These are phyloP conservation scores for Neurospora tetraspora DNA, from an alignment of 495 filamentous ascomycete species.

Conservation along the genomic window DNA sequence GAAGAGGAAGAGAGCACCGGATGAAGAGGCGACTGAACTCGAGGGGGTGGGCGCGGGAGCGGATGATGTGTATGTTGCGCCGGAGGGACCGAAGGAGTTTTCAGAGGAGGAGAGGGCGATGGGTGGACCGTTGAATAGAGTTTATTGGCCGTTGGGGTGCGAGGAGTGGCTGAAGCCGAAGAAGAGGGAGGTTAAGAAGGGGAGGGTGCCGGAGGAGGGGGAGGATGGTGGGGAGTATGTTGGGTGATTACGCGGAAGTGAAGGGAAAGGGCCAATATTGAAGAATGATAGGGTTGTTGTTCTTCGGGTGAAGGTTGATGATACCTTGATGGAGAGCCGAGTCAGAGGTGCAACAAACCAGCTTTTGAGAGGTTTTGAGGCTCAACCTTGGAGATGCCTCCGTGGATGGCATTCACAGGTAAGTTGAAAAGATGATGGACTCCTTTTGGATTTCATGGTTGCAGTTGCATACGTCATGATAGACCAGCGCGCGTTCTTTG, in stretches of 20 bases:
- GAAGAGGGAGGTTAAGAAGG: slow-evolving; percentile 57
- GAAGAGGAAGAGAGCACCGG: slow-evolving; percentile 11
- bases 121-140: slow-evolving; percentile 76
- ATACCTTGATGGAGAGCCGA: neutral
- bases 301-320: neutral
- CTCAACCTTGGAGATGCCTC: neutral
- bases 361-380: neutral
- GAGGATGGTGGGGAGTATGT: slow-evolving; percentile 7
- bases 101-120: slow-evolving; percentile 68
- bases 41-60: slow-evolving; percentile 37
- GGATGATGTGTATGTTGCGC: slow-evolving; percentile 29
- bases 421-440: neutral
- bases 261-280: neutral
- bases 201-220: slow-evolving; percentile 6
- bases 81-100: slow-evolving; percentile 33
- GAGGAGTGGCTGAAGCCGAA: slow-evolving; percentile 82
- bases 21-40: slow-evolving; percentile 25
- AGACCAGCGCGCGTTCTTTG: neutral
- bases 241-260: neutral
- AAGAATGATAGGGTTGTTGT: neutral
- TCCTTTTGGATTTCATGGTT: neutral
- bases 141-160: slow-evolving; percentile 85
- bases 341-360: neutral
- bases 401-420: neutral
- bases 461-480: neutral